A percentile compares a stretch with the other conserved stretches of the same genome.
phyloP scores from a whole-genome alignment of 1,139 yeast species.

The Candida sanyaensis region DNA sequence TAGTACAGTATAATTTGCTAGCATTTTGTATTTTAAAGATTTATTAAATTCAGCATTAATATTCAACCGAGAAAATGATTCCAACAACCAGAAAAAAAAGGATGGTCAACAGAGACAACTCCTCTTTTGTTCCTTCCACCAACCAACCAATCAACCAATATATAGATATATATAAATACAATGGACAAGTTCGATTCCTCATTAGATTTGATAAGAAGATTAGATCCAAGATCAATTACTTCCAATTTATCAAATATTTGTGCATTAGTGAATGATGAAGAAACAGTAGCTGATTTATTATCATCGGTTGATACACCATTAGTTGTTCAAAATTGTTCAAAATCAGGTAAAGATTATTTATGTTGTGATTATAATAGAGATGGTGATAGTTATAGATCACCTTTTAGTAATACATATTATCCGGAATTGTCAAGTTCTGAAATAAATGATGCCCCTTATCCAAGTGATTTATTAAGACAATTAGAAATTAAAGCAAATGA shows the following conservation, averaged over 20 bases:
- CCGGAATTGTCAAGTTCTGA: conserved; percentile 51
- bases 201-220: conserved; percentile 79
- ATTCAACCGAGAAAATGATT: no score
- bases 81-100: neutral
- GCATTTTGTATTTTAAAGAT: no score
- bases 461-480: conserved; percentile 65
- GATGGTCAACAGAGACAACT: neutral
- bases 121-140: neutral
- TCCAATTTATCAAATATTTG: conserved; percentile 69
- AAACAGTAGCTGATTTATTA: conserved; percentile 81
- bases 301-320: conserved; percentile 90
- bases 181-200: conserved; percentile 79
- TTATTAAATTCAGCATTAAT: no score
- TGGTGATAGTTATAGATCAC: conserved; percentile 89
- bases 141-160: neutral
- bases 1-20: no score
- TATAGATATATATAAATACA: neutral
- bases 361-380: conserved; percentile 96
- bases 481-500: conserved; percentile 84
- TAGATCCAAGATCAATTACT: conserved; percentile 73
- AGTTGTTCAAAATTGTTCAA: conserved; percentile 54
- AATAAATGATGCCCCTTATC: conserved; percentile 71
- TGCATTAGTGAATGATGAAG: conserved; percentile 52
- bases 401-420: conserved; percentile 82
- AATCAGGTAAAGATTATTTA: conserved; percentile 67